Evolutionary conservation across 805 yeast species (phyloP).

Genomic region (Spathaspora gorwiae): DNA sequence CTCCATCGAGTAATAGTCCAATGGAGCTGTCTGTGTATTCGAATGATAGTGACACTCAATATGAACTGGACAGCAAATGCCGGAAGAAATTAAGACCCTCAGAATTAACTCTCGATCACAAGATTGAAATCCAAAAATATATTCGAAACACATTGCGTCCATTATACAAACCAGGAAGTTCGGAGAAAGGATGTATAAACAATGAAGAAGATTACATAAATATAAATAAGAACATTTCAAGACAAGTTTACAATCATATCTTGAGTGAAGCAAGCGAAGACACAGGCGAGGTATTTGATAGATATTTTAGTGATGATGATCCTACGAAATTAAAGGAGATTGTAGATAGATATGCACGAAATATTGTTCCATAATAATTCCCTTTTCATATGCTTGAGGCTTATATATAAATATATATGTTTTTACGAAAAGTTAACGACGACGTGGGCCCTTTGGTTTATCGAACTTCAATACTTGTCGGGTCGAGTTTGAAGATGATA

Average conservation of each 20-base stretch:
- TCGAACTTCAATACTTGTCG: constrained; percentile 31
- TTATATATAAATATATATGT: not conserved
- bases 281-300: constrained; percentile 9
- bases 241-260: constrained; percentile 46
- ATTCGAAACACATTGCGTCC: constrained; percentile 52
- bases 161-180: constrained; percentile 34
- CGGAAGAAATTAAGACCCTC: constrained; percentile 2
- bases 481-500: constrained; percentile 5
- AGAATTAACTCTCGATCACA: constrained; percentile 39
- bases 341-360: constrained; percentile 20
- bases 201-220: constrained; percentile 46
- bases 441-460: constrained; percentile 71
- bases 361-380: constrained; percentile 8
- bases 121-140: constrained; percentile 50
- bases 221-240: constrained; percentile 60
- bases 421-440: constrained; percentile 20
- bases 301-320: constrained; percentile 15
- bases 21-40: constrained; percentile 6
- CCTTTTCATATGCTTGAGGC: not conserved
- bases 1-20: constrained; percentile 9
- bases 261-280: constrained; percentile 8
- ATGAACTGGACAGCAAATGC: constrained; percentile 5
- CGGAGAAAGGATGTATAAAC: constrained; percentile 20
- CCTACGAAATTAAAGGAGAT: constrained; percentile 14
- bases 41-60: constrained; percentile 9